phyloP scores from a whole-genome alignment of 176 grass and related monocot species.

The Carex cristatella region DNA sequence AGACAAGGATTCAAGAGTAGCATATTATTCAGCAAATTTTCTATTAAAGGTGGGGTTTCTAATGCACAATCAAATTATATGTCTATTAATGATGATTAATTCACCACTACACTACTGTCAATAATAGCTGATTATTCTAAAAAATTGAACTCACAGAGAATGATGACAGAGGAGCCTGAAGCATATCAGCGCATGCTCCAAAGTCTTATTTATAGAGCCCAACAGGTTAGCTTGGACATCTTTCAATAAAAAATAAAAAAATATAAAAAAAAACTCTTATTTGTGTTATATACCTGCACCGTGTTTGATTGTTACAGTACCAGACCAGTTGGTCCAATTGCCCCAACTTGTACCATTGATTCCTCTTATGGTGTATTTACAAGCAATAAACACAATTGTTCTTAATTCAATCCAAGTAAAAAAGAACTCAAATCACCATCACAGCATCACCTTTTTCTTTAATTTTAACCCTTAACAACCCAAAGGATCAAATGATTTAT shows the following conservation, averaged over 20 bases:
- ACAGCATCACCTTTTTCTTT: not conserved
- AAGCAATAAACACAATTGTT: not conserved
- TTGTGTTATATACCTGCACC: not conserved
- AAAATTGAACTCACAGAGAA: conserved; percentile 57
- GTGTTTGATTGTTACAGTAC: not conserved
- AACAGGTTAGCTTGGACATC: conserved; percentile 46
- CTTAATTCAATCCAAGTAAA: not conserved
- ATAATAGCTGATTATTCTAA: not conserved
- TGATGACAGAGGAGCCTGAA: conserved; percentile 98
- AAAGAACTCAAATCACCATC: not conserved
- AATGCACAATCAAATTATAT: not conserved
- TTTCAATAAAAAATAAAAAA: not conserved
- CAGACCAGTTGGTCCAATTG: not conserved
- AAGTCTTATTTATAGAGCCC: conserved; percentile 87
- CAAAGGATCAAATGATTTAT: not conserved
- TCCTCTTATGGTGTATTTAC: not conserved
- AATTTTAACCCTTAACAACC: not conserved
- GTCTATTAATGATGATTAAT: not conserved
- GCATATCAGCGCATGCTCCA: conserved; percentile 90
- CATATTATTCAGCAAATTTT: conserved; percentile 99
- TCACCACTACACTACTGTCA: not conserved
- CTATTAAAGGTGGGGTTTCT: conserved; percentile 70
- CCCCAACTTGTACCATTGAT: not conserved
- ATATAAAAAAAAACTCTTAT: not conserved
- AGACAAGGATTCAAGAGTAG: conserved; percentile 94